Percentiles rank a stretch among this genome's conserved stretches.
These are phyloP conservation scores for Phytophthora quininea DNA, from an alignment of 352 stramenopile genomes.

Conservation along the genomic window DNA sequence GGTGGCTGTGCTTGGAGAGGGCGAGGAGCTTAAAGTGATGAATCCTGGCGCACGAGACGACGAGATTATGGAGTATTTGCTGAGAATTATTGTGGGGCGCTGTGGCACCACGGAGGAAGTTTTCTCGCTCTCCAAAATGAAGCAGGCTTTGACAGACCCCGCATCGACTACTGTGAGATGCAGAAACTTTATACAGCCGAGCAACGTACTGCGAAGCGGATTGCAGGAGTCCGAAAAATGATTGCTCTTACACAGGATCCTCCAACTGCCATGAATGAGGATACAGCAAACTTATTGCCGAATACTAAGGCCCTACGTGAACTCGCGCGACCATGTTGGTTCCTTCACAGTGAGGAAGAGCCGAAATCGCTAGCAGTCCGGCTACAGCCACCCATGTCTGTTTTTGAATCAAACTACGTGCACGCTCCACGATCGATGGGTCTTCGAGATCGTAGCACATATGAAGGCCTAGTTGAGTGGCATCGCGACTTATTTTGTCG, in stretches of 20 bases:
- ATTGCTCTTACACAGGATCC: slow-evolving; percentile 12
- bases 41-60: slow-evolving; percentile 50
- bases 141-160: slow-evolving; percentile 39
- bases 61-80: slow-evolving; percentile 64
- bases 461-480: slow-evolving; percentile 71
- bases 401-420: slow-evolving; percentile 64
- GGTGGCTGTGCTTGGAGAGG: slow-evolving; percentile 46
- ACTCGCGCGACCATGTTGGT: slow-evolving; percentile 37
- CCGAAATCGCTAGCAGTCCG: slow-evolving; percentile 29
- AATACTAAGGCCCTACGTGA: slow-evolving; percentile 14
- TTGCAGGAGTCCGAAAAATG: slow-evolving; percentile 32
- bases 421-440: slow-evolving; percentile 36
- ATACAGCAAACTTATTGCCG: background rate
- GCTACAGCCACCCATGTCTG: slow-evolving; percentile 50
- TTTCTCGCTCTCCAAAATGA: slow-evolving; percentile 49
- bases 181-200: slow-evolving; percentile 41
- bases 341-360: slow-evolving; percentile 29
- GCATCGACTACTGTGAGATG: slow-evolving; percentile 55
- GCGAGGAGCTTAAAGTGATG: slow-evolving; percentile 41
- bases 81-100: slow-evolving; percentile 53
- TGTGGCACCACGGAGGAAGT: slow-evolving; percentile 56
- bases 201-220: slow-evolving; percentile 19
- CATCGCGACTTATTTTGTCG: slow-evolving; percentile 91
- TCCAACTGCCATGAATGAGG: background rate
- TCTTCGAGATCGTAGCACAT: slow-evolving; percentile 44